Evolutionary conservation across 176 grass and related monocot genomes (phyloP), one percentile per base, ranked within the genome.

Genomic region (Eremochloa ophiuroides): DNA sequence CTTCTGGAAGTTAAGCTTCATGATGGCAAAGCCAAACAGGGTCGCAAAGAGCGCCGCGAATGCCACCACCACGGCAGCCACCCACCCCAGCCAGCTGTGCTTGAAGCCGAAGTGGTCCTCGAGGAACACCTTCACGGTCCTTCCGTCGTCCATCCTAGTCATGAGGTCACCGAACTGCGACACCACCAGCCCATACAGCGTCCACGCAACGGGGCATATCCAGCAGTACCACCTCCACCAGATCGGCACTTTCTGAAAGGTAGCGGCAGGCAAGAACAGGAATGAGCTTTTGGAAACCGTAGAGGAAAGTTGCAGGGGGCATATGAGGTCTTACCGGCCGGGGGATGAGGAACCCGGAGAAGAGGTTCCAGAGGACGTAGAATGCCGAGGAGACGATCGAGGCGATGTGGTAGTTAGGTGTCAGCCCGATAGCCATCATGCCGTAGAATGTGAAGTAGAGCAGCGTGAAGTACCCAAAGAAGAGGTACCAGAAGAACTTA

Each of bases 161-260:
- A 17, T n/a, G 11, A 89, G 31, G 29, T 97, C 94, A 4, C 94
- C 94, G 27, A 91, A 97, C 78, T 97, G 94, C 0, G 91, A 97
- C 17, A 84, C 85, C 8, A 91, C 75, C 30, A 97, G 78, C 26
- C 94, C 94, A 2, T 97, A 97, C 23, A 97, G 77, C 23, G 88
- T 93, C 94, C 94, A 97, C 4, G 94, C 71, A 2, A 91, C 67
- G 1, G 94, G 94, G 70, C 94, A 93, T 34, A 69, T n/a, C 81
- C 82, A 97, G 43, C 80, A 91, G 50, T 97, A 97, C 94, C 94
- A 97, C 80, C 88, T 97, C 94, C 94, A 97, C 94, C 94, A 97
- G 74, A 90, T 85, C 11, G 94, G 76, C 55, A 88, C 71, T 87
- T 18, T 93, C 95, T 97, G 89, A 62, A 62, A 83, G n/a, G 66